Base-by-base conservation (phyloP, 805 yeast genomes). In the Metschnikowia kofuensis region DNA sequence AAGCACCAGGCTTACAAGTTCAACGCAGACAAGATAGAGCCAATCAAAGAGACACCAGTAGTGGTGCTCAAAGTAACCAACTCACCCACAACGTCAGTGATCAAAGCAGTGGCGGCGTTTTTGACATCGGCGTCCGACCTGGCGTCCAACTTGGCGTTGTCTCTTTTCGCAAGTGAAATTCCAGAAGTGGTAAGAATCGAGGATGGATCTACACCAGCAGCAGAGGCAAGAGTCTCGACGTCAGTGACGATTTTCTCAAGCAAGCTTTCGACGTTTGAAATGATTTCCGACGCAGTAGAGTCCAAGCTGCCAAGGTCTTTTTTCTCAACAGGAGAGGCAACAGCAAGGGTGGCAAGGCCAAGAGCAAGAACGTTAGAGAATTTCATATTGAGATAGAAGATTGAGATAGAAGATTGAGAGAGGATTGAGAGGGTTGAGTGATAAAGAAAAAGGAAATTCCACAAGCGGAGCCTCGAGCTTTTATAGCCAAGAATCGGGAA, bases 201-300 rank as follows among this genome's bases (percentile, higher is more conserved):
- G 21, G 51, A 43, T 2, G 37, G 29, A 28, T 47, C 48, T 13
- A 47, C 21, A 8, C 53, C 53, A 14, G 51, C 48, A 16, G 53
- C 51, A 21, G 45, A n/a, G 14, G 53, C 51, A 34, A 47, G 30
- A 28, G 14, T 42, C 38, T 50, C 51, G 30, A 50, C 48, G 14
- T 50, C 53, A 38, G 31, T 28, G 21, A 50, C 29, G 30, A 50
- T 35, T 9, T 21, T 37, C 31, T 34, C 32, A 26, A 50, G 35
- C 38, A 50, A 47, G 30, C 7, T 14, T 26, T 37, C 46, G 27
- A 47, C 45, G 28, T 47, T 42, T 35, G 8, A 6, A 14, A 40
- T 28, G 35, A 47, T 40, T 16, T 40, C 21, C n/a, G 32, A 32
- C 27, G n/a, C 43, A 36, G 40, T 26, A n/a, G 32, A 28, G 35